Base-by-base conservation (phyloP, 768 basidiomycete species). In the Amanita pallidorosea region DNA sequence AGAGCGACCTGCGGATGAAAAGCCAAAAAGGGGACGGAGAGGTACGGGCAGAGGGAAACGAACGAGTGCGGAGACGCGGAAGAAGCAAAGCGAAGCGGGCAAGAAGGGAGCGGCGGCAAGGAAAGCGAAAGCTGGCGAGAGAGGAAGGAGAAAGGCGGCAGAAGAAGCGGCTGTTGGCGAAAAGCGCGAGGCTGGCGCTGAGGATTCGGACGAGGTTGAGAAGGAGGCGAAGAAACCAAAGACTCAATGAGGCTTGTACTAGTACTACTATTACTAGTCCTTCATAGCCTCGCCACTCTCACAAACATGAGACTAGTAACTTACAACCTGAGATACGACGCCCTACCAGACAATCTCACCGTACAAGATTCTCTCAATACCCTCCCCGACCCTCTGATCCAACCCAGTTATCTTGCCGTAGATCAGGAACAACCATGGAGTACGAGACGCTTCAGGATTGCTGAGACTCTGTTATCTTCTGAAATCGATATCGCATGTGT, bases 261-360 rank as follows among this genome's bases (percentile, higher is more conserved):
- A 2, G 29, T 29, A 29, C 29, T 27, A 1, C 27, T 27, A 27
- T 5, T 7, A 5, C 27, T 27, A 5, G n/a, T n/a, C n/a, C n/a
- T n/a, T n/a, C n/a, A 22, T 18, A 1, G 31, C 48, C 18, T 12
- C 2, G 27, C 25, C 13, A 12, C 49, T 20, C 17, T 49, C 35
- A n/a, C 22, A 11, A 38, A 37, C 27, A 46, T 53, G 45, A 63
- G 70, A 61, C 64, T 77, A 40, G 68, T 68, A 9, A 70, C 75
- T 0, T 79, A 72, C 61, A 80, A 80, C 61, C 59, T 80, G 33
- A 75, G 79, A 15, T 79, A 68, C 56, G 78, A 80, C 61, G 71
- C 69, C 15, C 63, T 65, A 56, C 75, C 76, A n/a, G 67, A 79
- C 62, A 67, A 62, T 45, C 72, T 76, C 34, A 67, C 73, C 9